Evolutionary conservation across 352 stramenopile species (phyloP).

Genomic region (Phytophthora cajani): DNA sequence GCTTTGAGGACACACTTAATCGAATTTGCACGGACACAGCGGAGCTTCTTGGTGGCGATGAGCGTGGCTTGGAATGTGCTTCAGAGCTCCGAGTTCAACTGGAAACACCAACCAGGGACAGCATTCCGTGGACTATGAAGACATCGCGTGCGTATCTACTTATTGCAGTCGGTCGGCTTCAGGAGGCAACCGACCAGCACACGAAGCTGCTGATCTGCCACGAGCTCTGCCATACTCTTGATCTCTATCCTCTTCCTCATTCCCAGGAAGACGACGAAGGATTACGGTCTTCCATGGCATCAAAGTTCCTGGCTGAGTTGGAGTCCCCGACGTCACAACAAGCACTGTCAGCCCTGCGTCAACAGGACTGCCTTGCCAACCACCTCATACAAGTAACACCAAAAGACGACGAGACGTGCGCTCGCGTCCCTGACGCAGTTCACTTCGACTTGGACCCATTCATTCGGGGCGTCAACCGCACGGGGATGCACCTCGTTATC

Average conservation of each 20-base stretch:
- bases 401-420: slow-evolving; percentile 23
- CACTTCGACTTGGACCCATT: slow-evolving; percentile 33
- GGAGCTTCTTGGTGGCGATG: slow-evolving; percentile 15
- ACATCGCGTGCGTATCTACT: slow-evolving; percentile 21
- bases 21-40: slow-evolving; percentile 15
- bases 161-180: slow-evolving; percentile 16
- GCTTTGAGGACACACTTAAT: slow-evolving; percentile 21
- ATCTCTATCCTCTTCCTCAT: slow-evolving; percentile 10
- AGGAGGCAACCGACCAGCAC: slow-evolving; percentile 16
- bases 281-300: background rate
- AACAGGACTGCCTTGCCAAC: slow-evolving; percentile 24
- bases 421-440: slow-evolving; percentile 18
- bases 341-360: slow-evolving; percentile 16
- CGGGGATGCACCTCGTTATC: slow-evolving; percentile 33
- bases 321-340: slow-evolving; percentile 21
- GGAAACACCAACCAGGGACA: background rate
- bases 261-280: slow-evolving; percentile 5
- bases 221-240: slow-evolving; percentile 24
- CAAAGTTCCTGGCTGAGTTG: slow-evolving; percentile 21
- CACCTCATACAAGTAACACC: slow-evolving; percentile 26
- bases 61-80: slow-evolving; percentile 13
- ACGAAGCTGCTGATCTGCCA: slow-evolving; percentile 30
- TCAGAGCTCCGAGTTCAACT: slow-evolving; percentile 8
- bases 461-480: slow-evolving; percentile 28
- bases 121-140: slow-evolving; percentile 24